These are phyloP conservation scores for Boletellus emodensis DNA, from an alignment of 768 basidiomycete species.

Conservation along the genomic window DNA sequence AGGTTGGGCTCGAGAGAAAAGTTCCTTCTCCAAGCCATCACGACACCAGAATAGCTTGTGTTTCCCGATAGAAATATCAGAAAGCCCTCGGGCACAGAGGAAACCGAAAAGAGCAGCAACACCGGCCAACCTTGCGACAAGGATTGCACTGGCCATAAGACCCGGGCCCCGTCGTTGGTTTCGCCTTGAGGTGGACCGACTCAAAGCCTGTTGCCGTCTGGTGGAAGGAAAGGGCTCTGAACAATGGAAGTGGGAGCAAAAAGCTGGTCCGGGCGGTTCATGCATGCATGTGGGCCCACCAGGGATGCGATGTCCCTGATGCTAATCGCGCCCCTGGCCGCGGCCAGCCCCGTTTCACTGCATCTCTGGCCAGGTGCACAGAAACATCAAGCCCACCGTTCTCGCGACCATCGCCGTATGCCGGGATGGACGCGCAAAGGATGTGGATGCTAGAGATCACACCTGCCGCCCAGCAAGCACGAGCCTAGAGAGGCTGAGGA, in stretches of 20 bases:
- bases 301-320: not conserved
- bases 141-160: constrained; percentile 27
- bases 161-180: constrained; percentile 21
- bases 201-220: constrained; percentile 18
- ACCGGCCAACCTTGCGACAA: constrained; percentile 19
- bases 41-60: constrained; percentile 22
- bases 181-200: constrained; percentile 18
- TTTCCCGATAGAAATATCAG: constrained; percentile 22
- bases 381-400: no score
- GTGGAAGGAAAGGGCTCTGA: not conserved
- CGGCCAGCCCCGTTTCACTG: not conserved
- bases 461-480: no score
- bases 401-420: no score
- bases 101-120: constrained; percentile 19
- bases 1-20: constrained; percentile 27
- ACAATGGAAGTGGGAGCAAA: not conserved
- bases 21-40: constrained; percentile 21
- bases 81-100: constrained; percentile 22
- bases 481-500: no score
- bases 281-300: not conserved
- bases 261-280: not conserved
- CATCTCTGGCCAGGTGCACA: no score
- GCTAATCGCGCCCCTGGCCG: not conserved
- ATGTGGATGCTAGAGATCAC: no score
- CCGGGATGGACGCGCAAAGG: no score